A percentile compares a stretch with the other conserved stretches of the same genome.
phyloP scores from a whole-genome alignment of 805 yeast species.

The Saccharomycopsis fibuligera region DNA sequence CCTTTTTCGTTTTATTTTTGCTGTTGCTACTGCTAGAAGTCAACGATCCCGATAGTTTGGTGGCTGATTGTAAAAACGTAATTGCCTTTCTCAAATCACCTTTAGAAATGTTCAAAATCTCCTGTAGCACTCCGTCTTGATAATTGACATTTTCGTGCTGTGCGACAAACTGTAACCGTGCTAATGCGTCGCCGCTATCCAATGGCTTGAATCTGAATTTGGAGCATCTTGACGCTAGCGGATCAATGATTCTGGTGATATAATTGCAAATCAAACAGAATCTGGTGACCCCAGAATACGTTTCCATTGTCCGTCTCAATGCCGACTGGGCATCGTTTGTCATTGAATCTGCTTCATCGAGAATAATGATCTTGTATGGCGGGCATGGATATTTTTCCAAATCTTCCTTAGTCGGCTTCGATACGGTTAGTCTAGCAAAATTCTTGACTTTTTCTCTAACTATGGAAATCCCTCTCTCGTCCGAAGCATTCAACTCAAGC shows the following conservation, averaged over 20 bases:
- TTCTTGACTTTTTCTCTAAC: constrained; percentile 81
- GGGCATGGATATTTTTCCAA: constrained; percentile 84
- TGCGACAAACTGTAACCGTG: constrained; percentile 57
- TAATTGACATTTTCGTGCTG: constrained; percentile 40
- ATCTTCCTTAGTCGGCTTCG: constrained; percentile 71
- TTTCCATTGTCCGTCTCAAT: constrained; percentile 88
- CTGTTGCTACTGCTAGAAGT: too few species aligned
- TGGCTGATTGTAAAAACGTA: constrained; percentile 80
- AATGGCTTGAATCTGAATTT: constrained; percentile 85
- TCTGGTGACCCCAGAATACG: constrained; percentile 81
- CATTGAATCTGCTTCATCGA: constrained; percentile 98
- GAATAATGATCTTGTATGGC: constrained; percentile 85
- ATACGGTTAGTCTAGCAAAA: constrained; percentile 79
- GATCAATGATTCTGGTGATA: constrained; percentile 94
- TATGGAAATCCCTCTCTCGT: constrained; percentile 84
- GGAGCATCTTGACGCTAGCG: constrained; percentile 92
- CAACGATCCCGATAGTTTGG: constrained; percentile 46
- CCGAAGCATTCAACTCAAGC: constrained; percentile 81
- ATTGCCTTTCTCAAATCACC: constrained; percentile 95
- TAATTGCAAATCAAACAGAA: constrained; percentile 94
- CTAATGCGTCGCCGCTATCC: constrained; percentile 63
- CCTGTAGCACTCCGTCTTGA: constrained; percentile 46
- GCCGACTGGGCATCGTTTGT: constrained; percentile 96
- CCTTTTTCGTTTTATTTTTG: constrained; percentile 9
- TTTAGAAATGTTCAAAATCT: constrained; percentile 62